Conservation (phyloP, 1,284 basidiomycete genomes). For the Pseudozyma thailandica region DNA sequence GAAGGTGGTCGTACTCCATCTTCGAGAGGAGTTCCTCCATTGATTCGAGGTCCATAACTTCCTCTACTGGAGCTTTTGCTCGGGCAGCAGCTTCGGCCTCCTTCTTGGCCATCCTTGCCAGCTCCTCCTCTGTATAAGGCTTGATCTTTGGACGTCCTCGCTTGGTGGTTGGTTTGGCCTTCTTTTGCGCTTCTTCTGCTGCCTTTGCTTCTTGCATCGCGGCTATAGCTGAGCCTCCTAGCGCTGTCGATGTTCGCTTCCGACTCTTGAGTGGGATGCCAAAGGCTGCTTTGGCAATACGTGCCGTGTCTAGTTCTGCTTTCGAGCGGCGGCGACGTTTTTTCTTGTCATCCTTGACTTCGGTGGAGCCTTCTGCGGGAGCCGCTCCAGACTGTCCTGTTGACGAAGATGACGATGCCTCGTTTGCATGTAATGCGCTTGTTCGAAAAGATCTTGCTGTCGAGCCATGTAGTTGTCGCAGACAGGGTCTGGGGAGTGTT, state of each 20-base stretch:
- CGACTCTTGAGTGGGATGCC: constrained; percentile 19
- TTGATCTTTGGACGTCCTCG: constrained; percentile 6
- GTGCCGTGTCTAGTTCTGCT: constrained; percentile 19
- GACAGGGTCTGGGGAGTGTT: not conserved
- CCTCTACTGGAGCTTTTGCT: constrained; percentile 1
- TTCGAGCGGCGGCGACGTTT: constrained; percentile 19
- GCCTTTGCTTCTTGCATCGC: not conserved
- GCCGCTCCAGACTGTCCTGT: not conserved
- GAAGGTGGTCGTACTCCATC: constrained; percentile 49
- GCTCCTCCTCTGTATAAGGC: not conserved
- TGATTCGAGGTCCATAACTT: constrained; percentile 3
- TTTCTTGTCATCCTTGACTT: constrained; percentile 3
- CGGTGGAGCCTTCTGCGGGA: not conserved
- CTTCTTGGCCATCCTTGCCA: not conserved
- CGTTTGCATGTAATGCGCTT: not conserved
- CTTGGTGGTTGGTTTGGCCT: not conserved
- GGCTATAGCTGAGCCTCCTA: constrained; percentile 2
- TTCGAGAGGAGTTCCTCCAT: constrained; percentile 13
- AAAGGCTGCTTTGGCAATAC: constrained; percentile 17
- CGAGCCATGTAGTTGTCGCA: not conserved
- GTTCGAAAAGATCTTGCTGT: constrained; percentile 16
- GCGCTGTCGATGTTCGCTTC: constrained; percentile 13
- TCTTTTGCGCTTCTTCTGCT: not conserved
- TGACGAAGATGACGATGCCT: not conserved
- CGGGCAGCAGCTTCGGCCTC: not conserved